Evolutionary conservation across 2,329 filamentous ascomycete genomes (phyloP).

Genomic region (Plectosphaerella plurivora): DNA sequence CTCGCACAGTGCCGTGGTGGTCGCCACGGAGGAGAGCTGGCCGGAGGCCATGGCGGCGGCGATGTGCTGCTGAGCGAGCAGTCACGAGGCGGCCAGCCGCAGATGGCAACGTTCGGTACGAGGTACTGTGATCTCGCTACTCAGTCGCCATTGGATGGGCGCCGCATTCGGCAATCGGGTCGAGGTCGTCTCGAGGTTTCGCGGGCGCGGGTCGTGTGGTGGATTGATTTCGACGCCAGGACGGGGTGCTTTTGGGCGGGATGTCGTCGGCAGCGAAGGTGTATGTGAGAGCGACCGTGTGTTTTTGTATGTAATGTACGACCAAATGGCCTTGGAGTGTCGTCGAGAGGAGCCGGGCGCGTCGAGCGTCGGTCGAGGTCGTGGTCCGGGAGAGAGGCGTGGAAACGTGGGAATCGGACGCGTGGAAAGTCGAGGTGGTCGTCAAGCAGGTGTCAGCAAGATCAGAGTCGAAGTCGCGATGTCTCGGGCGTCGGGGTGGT

Average conservation of each 20-base stretch:
- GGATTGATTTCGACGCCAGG: neutral
- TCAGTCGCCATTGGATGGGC: conserved; percentile 26
- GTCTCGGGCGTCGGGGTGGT: neutral
- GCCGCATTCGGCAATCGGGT: conserved; percentile 1
- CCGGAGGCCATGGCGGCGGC: conserved; percentile 22
- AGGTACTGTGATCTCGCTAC: conserved; percentile 14
- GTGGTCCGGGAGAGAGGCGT: too few relatives aligned
- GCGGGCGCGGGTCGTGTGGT: conserved; percentile 1
- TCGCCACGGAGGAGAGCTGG: conserved; percentile 14
- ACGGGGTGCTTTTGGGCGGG: neutral
- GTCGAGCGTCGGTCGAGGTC: too few relatives aligned
- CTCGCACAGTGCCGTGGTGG: conserved; percentile 26
- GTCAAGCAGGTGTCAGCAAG: neutral
- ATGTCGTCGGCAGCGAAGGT: neutral
- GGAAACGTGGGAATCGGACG: too few relatives aligned
- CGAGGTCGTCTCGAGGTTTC: conserved; percentile 2
- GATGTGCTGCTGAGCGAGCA: conserved; percentile 14
- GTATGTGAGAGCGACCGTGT: too few relatives aligned
- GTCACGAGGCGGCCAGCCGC: conserved; percentile 19
- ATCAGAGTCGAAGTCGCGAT: too few relatives aligned
- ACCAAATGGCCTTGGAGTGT: too few relatives aligned
- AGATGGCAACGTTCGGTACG: conserved; percentile 10
- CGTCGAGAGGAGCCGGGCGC: too few relatives aligned
- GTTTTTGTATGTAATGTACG: too few relatives aligned
- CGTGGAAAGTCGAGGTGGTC: neutral